Base-by-base conservation (phyloP, 331 rosid species). In the Rhamnella rubrinervis region DNA sequence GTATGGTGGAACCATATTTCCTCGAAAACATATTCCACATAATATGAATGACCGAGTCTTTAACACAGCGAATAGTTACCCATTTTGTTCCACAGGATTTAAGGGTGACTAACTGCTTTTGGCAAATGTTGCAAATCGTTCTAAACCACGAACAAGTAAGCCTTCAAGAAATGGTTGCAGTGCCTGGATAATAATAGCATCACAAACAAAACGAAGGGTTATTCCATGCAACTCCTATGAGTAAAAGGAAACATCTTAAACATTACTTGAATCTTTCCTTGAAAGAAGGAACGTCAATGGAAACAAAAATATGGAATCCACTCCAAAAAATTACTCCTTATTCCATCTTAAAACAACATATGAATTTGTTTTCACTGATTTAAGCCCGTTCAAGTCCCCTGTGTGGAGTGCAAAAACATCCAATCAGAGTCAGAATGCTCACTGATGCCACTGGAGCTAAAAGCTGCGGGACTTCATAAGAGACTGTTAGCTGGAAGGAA, bases 361-460 rank as follows among this genome's bases (percentile, higher is more conserved):
- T 7, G 10, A 4, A 52, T 10, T 66, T 39, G 21, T 20, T 21
- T 62, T 15, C 55, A 46, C 59, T 5, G 49, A 25, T 41, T 37
- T 23, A 53, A 63, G n/a, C 19, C 19, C 9, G n/a, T 18, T 41
- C 35, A 31, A 31, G 5, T 0, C 35, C 35, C 5, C 4, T 31
- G 31, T 31, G 35, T 31, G 35, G 35, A 31, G 35, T 31, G 35
- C 35, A 31, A 31, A 31, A 31, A 3, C 35, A 31, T 31, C 18
- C 59, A 70, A 51, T 19, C 23, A 55, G 16, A 51, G 71, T 23
- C 47, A 71, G 60, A 81, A 62, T 25, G 64, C 93, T 82, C 81
- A 95, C 99, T 23, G 97, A 85, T 61, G 97, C 97, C 75, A 91
- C 99, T 39, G 99, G 97, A 80, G 80, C 71, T 63, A 95, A 84